phyloP scores from a whole-genome alignment of 495 filamentous ascomycete species.

The Lepidopterella palustris region DNA sequence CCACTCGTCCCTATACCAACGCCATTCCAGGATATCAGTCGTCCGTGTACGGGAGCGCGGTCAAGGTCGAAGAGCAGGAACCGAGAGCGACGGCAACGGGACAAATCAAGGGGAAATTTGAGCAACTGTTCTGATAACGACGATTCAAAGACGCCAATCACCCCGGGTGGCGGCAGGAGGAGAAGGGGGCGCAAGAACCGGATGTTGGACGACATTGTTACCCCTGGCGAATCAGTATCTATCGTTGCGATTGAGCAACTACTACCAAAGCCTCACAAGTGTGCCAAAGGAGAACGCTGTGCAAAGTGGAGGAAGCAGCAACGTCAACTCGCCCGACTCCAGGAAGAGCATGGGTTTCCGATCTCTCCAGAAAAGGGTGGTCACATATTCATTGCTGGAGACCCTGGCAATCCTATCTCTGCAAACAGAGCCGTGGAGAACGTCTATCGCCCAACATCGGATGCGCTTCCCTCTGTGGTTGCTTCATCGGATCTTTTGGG shows the following conservation, averaged over 20 bases:
- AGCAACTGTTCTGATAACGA: constrained; percentile 31
- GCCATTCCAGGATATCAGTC: constrained; percentile 37
- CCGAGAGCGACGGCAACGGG: constrained; percentile 17
- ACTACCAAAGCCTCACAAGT: constrained; percentile 75
- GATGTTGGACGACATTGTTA: constrained; percentile 55
- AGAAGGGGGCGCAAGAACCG: constrained; percentile 44
- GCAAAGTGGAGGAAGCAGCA: constrained; percentile 71
- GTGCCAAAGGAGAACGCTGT: constrained; percentile 86
- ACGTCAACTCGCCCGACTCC: constrained; percentile 57
- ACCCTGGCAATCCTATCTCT: constrained; percentile 63
- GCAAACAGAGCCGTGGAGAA: constrained; percentile 47
- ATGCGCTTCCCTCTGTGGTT: constrained; percentile 68
- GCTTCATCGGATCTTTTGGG: constrained; percentile 88
- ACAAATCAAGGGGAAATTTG: constrained; percentile 24
- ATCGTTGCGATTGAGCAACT: constrained; percentile 90
- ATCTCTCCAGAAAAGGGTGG: constrained; percentile 48
- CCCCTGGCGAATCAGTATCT: constrained; percentile 73
- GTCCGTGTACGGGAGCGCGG: constrained; percentile 32
- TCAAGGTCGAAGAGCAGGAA: constrained; percentile 27
- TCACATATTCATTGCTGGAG: constrained; percentile 59
- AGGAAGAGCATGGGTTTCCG: constrained; percentile 57
- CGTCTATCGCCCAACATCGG: constrained; percentile 49
- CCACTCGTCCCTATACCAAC: constrained; percentile 44
- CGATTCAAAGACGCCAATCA: constrained; percentile 33
- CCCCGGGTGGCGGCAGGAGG: constrained; percentile 38